phyloP scores from a whole-genome alignment of 352 stramenopile genomes.

The Phytophthora brassicae region DNA sequence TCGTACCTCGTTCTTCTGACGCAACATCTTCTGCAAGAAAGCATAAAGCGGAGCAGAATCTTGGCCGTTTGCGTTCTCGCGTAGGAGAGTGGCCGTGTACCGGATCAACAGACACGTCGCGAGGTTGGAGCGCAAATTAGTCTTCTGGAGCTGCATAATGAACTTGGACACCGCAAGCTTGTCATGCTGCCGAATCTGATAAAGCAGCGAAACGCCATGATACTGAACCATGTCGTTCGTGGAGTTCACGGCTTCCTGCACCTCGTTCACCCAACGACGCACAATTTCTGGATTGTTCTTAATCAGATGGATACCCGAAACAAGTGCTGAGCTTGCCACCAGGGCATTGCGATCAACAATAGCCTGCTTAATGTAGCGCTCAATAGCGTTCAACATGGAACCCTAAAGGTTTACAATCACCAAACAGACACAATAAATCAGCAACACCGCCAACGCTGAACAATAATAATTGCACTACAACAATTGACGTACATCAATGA shows the following conservation, averaged over 20 bases:
- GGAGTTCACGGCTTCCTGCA: conserved; percentile 95
- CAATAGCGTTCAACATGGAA: conserved; percentile 91
- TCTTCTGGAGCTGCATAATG: conserved; percentile 91
- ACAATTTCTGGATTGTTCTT: conserved; percentile 92
- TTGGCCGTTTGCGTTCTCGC: conserved; percentile 84
- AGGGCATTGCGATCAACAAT: conserved; percentile 98
- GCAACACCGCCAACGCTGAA: not conserved
- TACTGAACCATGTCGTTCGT: conserved; percentile 99
- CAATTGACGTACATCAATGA: conserved; percentile 82
- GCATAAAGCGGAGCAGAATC: conserved; percentile 82
- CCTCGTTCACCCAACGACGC: conserved; percentile 97
- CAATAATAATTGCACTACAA: not conserved
- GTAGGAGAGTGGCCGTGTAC: conserved; percentile 93
- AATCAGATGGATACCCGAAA: conserved; percentile 96
- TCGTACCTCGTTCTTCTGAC: conserved; percentile 93
- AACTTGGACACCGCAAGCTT: conserved; percentile 97
- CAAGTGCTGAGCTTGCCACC: conserved; percentile 95
- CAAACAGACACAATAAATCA: conserved; percentile 5
- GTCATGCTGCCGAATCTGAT: conserved; percentile 99
- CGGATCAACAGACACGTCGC: conserved; percentile 97
- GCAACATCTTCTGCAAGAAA: conserved; percentile 95
- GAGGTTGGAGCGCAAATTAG: conserved; percentile 92
- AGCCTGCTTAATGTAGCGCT: conserved; percentile 99
- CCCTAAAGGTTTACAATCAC: conserved; percentile 37
- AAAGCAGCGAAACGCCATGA: conserved; percentile 97